Percentiles rank a stretch among this genome's conserved stretches.
Evolutionary conservation across 2,329 filamentous ascomycete genomes (phyloP).

Genomic region (Helotiales sp.): DNA sequence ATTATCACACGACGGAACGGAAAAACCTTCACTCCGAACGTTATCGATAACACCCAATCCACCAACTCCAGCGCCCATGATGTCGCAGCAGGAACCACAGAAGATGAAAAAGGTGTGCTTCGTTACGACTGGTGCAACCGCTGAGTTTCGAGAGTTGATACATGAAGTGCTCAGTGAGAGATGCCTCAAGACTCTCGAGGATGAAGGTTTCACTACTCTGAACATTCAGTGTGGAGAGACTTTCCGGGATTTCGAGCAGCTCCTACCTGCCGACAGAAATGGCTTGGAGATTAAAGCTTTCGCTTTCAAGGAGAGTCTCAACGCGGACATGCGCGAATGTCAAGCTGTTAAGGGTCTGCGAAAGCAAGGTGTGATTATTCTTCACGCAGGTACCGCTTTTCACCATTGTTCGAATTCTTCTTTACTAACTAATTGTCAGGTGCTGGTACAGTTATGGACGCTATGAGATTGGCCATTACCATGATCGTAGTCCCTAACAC

Average conservation of each 20-base stretch:
- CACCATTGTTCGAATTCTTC: neutral
- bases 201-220: conserved; percentile 67
- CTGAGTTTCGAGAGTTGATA: conserved; percentile 74
- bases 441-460: conserved; percentile 86
- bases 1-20: neutral
- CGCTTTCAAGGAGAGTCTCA: conserved; percentile 64
- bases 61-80: neutral
- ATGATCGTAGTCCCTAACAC: conserved; percentile 91
- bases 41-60: neutral
- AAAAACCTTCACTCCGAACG: neutral
- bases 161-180: conserved; percentile 58
- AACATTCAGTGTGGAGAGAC: conserved; percentile 80
- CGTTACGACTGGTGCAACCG: conserved; percentile 90
- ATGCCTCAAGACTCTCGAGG: conserved; percentile 63
- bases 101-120: conserved; percentile 55
- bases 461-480: conserved; percentile 69
- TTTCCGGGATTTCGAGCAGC: conserved; percentile 50
- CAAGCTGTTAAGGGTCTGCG: conserved; percentile 46
- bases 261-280: conserved; percentile 25
- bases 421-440: conserved; percentile 50
- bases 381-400: conserved; percentile 74
- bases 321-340: conserved; percentile 44
- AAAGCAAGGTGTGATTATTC: conserved; percentile 73
- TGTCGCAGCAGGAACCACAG: neutral
- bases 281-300: conserved; percentile 61